Base-by-base conservation (phyloP, 2,329 filamentous ascomycete genomes). In the Epichloe hybrida region DNA sequence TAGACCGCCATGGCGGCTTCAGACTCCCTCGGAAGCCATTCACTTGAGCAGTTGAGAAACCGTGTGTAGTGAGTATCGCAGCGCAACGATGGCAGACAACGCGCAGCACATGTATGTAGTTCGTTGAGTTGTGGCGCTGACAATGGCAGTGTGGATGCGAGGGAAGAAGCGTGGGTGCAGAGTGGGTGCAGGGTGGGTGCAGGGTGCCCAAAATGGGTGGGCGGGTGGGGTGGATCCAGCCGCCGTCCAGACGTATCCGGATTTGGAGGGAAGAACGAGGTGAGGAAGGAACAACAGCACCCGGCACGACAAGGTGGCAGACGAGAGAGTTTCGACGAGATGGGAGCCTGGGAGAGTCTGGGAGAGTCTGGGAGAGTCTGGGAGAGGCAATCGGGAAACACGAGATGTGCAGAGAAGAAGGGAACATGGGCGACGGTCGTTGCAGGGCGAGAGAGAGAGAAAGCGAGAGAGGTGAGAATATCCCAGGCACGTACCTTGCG, bases 401-500 rank as follows among this genome's bases (percentile, higher is more conserved):
- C 11, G 8, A 20, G 38, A 20, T 21, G 9, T 36, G 34, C 17
- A n/a, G 15, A 31, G n/a, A 15, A 23, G 12, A 15, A 42, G 27
- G 27, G 27, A 27, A 42, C 0, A 31, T 1, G 27, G 27, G 27
- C 27, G 27, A 31, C 27, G 27, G 27, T 31, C 27, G 27, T 31
- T 9, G 27, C 27, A 31, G 27, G 27, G 27, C 27, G 8, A 31
- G 27, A 31, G 27, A 31, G 27, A 31, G 27, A 15, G 3, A 21
- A 21, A 17, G 17, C 1, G 17, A 17, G 17, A 17, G 17, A 17
- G 23, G 23, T 27, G 23, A 27, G 6, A 27, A 15, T 21, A 44
- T 31, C 8, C 4, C 41, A 12, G 36, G 36, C 2, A 71, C 23
- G 62, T 81, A 94, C 83, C 81, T 93, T 60, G 93, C 90, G 71